Base-by-base conservation (phyloP, 805 yeast species). In the Alloascoidea africana region DNA sequence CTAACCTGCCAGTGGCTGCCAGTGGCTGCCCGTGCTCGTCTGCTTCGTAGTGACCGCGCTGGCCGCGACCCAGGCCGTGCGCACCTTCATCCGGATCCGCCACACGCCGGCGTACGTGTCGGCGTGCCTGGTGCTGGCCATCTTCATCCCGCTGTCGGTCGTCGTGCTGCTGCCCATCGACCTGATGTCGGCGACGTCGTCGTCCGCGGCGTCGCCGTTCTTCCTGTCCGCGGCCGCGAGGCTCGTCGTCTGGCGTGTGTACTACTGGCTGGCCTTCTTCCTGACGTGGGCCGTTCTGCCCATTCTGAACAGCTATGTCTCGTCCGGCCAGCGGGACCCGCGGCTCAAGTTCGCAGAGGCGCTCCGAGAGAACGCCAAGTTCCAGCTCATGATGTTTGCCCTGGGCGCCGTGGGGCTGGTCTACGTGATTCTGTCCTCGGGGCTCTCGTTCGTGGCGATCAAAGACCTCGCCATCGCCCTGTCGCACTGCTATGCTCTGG, bases 261-360 rank as follows among this genome's bases (percentile, higher is more conserved):
- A 78, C 38, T 84, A 84, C 54, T 84, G 94, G 94, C 57, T 70
- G 5, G 80, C 93, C 0, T 84, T 83, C 47, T 49, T 65, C n/a
- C 57, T 83, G 39, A 84, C 93, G 33, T 84, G 94, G 94, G 57
- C 72, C 4, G 44, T 81, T 1, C 54, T 84, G 36, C 94, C 94
- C 0, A 57, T 77, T 23, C 59, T 80, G 17, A 91, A 83, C 52
- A 77, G 76, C 46, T 84, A 69, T 60, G 76, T 73, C 46, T 69
- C 73, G 36, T 75, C 84, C 2, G 93, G 94, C 5, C 68, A 76
- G 50, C 70, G 64, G 48, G 68, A 67, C 32, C 62, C 62, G 4
- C 41, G 53, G 4, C 56, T 58, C 14, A 60, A 68, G 41, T 51
- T 81, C 37, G 59, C 55, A 38, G 81, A 79, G 41, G 76, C 93